These are phyloP conservation scores for Xylaria bambusicola DNA, from an alignment of 495 filamentous ascomycete species.

Conservation along the genomic window DNA sequence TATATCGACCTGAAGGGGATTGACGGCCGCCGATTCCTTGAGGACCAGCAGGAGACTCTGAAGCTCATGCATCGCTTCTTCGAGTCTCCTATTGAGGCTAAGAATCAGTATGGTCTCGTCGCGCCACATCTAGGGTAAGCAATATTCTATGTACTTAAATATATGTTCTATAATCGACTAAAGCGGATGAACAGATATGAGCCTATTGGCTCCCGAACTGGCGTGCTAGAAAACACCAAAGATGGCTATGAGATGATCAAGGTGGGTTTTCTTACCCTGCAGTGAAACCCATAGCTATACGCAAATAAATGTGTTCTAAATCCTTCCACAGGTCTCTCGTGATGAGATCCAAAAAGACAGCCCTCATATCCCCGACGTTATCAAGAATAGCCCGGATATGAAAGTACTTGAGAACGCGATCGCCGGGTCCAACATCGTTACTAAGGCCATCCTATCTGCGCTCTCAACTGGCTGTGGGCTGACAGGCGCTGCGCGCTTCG, in stretches of 20 bases:
- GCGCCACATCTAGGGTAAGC: conserved; percentile 45
- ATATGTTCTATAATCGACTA: conserved; percentile 4
- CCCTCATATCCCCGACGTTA: conserved; percentile 44
- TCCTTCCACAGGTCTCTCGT: conserved; percentile 33
- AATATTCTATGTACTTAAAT: no score
- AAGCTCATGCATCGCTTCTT: conserved; percentile 57
- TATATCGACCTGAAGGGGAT: conserved; percentile 55
- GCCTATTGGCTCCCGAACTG: conserved; percentile 51
- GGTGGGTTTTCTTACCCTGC: conserved; percentile 28
- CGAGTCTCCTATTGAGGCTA: conserved; percentile 48
- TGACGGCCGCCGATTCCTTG: conserved; percentile 49
- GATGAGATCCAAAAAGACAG: conserved; percentile 51
- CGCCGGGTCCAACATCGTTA: conserved; percentile 51
- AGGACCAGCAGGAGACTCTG: conserved; percentile 49
- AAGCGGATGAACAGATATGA: conserved; percentile 45
- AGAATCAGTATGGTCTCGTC: conserved; percentile 52
- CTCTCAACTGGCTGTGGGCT: conserved; percentile 51
- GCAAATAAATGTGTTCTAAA: not conserved
- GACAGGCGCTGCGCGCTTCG: conserved; percentile 46
- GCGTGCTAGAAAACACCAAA: conserved; percentile 50
- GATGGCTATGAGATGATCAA: conserved; percentile 60
- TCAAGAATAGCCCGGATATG: conserved; percentile 53
- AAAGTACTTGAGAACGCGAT: conserved; percentile 47
- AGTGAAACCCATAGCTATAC: conserved; percentile 1
- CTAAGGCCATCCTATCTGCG: conserved; percentile 52